Base-by-base conservation (phyloP, 306 rosid species). In the Amphicarpaea edgeworthii region DNA sequence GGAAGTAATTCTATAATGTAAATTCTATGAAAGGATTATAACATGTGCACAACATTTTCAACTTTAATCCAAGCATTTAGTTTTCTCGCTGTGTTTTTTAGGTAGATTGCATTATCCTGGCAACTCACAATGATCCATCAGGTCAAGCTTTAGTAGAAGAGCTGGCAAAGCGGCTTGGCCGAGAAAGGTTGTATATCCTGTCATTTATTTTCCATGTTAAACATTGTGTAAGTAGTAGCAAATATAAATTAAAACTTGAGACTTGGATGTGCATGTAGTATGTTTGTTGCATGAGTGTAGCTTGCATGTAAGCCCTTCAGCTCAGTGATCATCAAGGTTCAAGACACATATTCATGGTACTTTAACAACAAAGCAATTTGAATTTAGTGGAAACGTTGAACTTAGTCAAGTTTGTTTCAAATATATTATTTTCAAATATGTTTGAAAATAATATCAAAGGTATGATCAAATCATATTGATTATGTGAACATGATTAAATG, bases 141-240 rank as follows among this genome's bases (percentile, higher is more conserved):
- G 89, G 89, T 72, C 86, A 62, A 72, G 85, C 89, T 72, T 83
- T 86, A 86, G 89, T 86, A 0, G 58, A 76, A 68, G 89, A 79
- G 76, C 67, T 86, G 65, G 80, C 84, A 20, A 80, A 82, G 23
- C 86, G 88, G 69, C 86, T 85, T 30, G 88, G 88, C 8, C 83
- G 7, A 59, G 84, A 76, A 72, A 85, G 88, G 88, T 85, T 12
- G 79, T 40, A 45, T 23, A 12, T 53, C 24, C 23, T 42, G 20
- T 65, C 63, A 50, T 76, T 72, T 70, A 46, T 47, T 75, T 74
- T 59, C 61, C 70, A n/a, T 81, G 51, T 26, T 67, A 26, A 26
- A 32, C 51, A 47, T 1, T 26, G 2, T 26, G 30, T 26, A 26
- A 26, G 30, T 26, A 26, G 30, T 26, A n/a, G 57, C 7, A 12